Evolutionary conservation across 2,329 filamentous ascomycete species (phyloP), one percentile per base, ranked within the genome.

Genomic region (Cladobotryum mycophilum): DNA sequence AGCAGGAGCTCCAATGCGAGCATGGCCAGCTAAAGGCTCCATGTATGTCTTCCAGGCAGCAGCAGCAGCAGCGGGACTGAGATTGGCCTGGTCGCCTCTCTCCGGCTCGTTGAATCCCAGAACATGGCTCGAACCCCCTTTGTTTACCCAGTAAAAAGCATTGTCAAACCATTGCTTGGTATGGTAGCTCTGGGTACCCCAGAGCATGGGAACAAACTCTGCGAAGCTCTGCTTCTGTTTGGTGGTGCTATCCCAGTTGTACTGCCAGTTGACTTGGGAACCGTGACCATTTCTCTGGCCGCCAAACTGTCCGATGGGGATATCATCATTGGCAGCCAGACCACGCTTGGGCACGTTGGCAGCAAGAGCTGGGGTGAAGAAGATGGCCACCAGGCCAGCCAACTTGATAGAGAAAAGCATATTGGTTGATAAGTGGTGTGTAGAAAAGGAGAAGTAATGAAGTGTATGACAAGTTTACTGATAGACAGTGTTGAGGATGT

Each of bases 1-100:
- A 43, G 71, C 66, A 4, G 75, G 75, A 6, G 72, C 67, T 50
- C 72, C 72, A 41, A 77, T 65, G 54, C 68, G 66, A 42, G 69
- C 73, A 50, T 71, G 65, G 46, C 67, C 67, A 25, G 66, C 64
- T 56, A 70, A 74, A 1, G 70, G 73, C 55, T 72, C 60, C 66
- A 77, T 73, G 63, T 71, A 69, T n/a, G 57, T 55, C 48, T 61
- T 63, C 58, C 67, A 76, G 5, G 63, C 68, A 5, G 58, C 48
- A 2, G 69, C 73, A 9, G 73, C 74, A 4, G 60, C 60, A 1
- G 51, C 48, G 11, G 66, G 60, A 22, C 53, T 56, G 45, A 71
- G 49, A 33, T 57, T 50, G n/a, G 54, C 58, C 50, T 59, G 58
- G 11, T 46, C 41, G n/a, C 18, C 11, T 17, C 37, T 46, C 25